A percentile compares a stretch with the other conserved stretches of the same genome.
These are phyloP conservation scores for Phytophthora europaea DNA, from an alignment of 352 stramenopile species.

Conservation along the genomic window DNA sequence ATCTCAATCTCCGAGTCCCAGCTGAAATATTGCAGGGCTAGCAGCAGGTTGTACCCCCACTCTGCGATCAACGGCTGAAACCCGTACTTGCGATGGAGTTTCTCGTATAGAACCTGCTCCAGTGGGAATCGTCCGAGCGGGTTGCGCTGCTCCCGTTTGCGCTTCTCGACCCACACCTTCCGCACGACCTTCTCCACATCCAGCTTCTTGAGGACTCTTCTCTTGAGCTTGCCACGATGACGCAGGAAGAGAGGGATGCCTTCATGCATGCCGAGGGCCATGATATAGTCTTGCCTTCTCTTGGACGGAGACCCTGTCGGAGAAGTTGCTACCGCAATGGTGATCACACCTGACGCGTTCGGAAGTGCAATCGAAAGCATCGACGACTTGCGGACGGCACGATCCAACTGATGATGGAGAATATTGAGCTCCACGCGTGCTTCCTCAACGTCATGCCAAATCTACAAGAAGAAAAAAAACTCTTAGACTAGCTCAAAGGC, in stretches of 20 bases:
- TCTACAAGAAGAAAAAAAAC: constrained; percentile 38
- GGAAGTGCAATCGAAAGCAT: constrained; percentile 14
- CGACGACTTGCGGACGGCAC: constrained; percentile 43
- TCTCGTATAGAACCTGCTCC: constrained; percentile 81
- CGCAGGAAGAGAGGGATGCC: constrained; percentile 77
- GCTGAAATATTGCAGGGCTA: constrained; percentile 68
- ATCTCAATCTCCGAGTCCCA: constrained; percentile 88
- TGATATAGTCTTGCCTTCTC: constrained; percentile 69
- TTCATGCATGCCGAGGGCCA: constrained; percentile 65
- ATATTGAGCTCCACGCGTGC: constrained; percentile 82
- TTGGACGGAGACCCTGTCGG: constrained; percentile 37
- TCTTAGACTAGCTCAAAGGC: neutral
- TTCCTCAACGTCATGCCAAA: constrained; percentile 84
- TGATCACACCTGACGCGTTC: constrained; percentile 23
- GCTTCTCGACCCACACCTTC: constrained; percentile 82
- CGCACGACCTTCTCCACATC: constrained; percentile 76
- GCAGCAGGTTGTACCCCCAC: constrained; percentile 89
- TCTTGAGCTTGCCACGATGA: constrained; percentile 77
- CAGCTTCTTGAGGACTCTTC: constrained; percentile 68
- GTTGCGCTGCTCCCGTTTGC: constrained; percentile 71
- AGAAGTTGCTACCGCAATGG: constrained; percentile 19
- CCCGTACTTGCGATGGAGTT: constrained; percentile 82
- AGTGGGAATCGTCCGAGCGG: constrained; percentile 52
- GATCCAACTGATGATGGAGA: constrained; percentile 73
- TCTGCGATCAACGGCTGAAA: constrained; percentile 86